Conservation (phyloP, 129 eudicot species). For the Lactuca sativa region DNA sequence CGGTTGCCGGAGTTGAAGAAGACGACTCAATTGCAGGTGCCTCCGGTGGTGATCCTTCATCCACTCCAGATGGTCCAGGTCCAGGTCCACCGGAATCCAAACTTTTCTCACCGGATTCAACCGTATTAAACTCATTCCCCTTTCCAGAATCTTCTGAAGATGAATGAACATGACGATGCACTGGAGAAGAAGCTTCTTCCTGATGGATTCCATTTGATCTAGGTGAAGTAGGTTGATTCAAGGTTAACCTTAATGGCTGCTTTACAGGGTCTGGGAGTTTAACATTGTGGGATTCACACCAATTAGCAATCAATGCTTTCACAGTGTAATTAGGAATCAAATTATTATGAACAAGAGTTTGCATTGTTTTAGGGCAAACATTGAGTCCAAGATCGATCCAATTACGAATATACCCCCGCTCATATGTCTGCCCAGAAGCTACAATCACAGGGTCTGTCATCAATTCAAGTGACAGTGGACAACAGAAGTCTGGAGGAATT, state of each 20-base stretch:
- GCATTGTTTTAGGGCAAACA: conserved; percentile 96
- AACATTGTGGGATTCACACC: conserved; percentile 84
- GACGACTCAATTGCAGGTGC: conserved; percentile 45
- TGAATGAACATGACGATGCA: conserved; percentile 56
- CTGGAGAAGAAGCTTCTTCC: conserved; percentile 47
- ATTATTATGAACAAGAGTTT: conserved; percentile 73
- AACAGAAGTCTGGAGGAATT: conserved; percentile 93
- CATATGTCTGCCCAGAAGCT: conserved; percentile 96
- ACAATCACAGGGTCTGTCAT: conserved; percentile 99
- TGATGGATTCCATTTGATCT: conserved; percentile 28
- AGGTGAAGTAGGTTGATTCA: conserved; percentile 50
- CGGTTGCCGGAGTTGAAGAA: conserved; percentile 33
- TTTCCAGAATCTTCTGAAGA: conserved; percentile 66
- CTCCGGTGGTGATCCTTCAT: conserved; percentile 42
- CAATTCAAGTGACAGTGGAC: conserved; percentile 93
- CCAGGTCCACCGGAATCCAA: conserved; percentile 45
- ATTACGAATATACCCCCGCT: conserved; percentile 74
- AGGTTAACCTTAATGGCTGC: conserved; percentile 1
- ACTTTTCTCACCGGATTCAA: conserved; percentile 47
- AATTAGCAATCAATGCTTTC: conserved; percentile 85
- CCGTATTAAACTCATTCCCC: conserved; percentile 36
- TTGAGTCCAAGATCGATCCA: conserved; percentile 95
- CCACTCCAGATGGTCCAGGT: conserved; percentile 24
- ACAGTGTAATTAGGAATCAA: conserved; percentile 97
- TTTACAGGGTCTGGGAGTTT: conserved; percentile 80